Evolutionary conservation across 306 rosid species (phyloP).

Genomic region (Pyrus betulifolia): DNA sequence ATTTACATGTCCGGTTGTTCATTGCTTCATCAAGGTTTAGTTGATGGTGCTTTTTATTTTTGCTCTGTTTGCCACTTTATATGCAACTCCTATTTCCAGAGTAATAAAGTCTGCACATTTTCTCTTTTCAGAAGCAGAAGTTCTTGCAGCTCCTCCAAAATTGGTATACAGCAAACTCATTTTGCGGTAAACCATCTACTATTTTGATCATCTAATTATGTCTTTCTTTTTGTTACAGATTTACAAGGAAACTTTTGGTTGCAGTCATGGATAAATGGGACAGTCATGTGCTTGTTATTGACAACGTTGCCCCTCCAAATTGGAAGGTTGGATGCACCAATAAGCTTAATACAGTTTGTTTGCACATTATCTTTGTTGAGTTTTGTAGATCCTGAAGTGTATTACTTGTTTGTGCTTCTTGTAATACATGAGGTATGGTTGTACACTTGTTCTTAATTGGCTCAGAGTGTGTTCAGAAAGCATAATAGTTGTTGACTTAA

Average conservation of each 20-base stretch:
- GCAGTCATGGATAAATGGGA: constrained; percentile 85
- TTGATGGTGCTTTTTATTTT: constrained; percentile 2
- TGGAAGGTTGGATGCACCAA: constrained; percentile 60
- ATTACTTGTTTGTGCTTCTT: not conserved
- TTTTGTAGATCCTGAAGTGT: not conserved
- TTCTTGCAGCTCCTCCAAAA: constrained; percentile 91
- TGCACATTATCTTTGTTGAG: constrained; percentile 6
- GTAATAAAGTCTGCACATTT: constrained; percentile 11
- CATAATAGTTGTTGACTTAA: not conserved
- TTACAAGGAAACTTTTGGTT: constrained; percentile 74
- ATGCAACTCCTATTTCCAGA: constrained; percentile 1
- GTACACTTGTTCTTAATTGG: not conserved
- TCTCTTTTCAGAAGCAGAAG: constrained; percentile 66
- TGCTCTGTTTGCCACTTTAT: constrained; percentile 10
- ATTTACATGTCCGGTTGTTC: not conserved
- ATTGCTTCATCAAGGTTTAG: not conserved
- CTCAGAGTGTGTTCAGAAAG: not conserved
- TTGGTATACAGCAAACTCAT: constrained; percentile 81
- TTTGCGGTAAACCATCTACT: constrained; percentile 49
- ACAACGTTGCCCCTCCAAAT: constrained; percentile 64
- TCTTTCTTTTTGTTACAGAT: constrained; percentile 40
- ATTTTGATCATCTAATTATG: not conserved
- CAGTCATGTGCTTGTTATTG: constrained; percentile 49
- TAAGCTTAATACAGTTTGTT: not conserved
- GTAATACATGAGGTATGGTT: not conserved